Percentiles rank a stretch among this genome's conserved stretches.
Evolutionary conservation across 176 grass and related monocot genomes (phyloP).

Genomic region (Juncus effusus): DNA sequence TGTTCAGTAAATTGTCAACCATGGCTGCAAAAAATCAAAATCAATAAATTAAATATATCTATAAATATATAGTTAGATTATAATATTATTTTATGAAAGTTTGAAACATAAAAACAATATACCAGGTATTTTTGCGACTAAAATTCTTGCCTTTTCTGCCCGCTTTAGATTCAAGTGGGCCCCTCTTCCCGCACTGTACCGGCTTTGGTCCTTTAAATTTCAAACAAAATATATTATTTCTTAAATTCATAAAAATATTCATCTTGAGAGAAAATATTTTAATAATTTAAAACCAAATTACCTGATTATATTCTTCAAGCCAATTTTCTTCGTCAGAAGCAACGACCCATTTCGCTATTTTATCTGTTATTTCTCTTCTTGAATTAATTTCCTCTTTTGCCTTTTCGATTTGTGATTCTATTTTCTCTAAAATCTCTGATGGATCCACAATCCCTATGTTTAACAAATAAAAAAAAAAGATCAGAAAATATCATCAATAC

Average conservation of each 20-base stretch:
- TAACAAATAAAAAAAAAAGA: constrained; percentile 16
- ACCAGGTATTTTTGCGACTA: constrained; percentile 89
- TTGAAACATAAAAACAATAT: constrained; percentile 22
- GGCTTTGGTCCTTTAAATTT: constrained; percentile 67
- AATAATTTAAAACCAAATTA: constrained; percentile 12
- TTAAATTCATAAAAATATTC: constrained; percentile 15
- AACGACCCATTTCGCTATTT: constrained; percentile 70
- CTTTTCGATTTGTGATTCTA: constrained; percentile 73
- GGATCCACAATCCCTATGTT: constrained; percentile 86
- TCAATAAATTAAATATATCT: background rate
- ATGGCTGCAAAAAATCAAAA: constrained; percentile 44
- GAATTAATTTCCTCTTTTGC: constrained; percentile 66
- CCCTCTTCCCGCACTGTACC: constrained; percentile 78
- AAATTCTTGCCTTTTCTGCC: constrained; percentile 84
- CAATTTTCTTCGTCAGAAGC: constrained; percentile 92
- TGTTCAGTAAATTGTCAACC: constrained; percentile 79
- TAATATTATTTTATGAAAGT: constrained; percentile 17
- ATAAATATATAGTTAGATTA: background rate
- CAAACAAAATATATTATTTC: constrained; percentile 17
- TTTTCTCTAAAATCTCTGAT: constrained; percentile 83
- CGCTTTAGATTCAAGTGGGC: constrained; percentile 87
- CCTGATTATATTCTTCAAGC: constrained; percentile 94
- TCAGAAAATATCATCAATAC: constrained; percentile 26
- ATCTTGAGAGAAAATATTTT: background rate
- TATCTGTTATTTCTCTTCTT: constrained; percentile 88